phyloP scores from a whole-genome alignment of 768 basidiomycete genomes.

The Tulasnella calospora region DNA sequence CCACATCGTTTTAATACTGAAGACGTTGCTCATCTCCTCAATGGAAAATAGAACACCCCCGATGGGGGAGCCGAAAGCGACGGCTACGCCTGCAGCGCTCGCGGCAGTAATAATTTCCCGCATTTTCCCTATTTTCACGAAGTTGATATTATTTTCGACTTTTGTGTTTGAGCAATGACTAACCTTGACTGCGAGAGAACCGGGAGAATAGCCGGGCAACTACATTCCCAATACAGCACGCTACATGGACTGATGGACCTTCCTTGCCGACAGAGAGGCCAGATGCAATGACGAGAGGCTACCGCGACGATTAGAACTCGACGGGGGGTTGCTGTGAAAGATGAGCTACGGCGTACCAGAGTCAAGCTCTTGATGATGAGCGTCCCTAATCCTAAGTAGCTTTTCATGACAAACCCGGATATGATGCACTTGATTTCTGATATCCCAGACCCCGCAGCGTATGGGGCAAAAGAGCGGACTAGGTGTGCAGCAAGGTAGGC shows the following conservation, averaged over 20 bases:
- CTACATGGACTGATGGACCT: constrained; percentile 96
- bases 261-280: constrained; percentile 97
- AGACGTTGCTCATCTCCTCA: constrained; percentile 99
- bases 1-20: constrained; percentile 99
- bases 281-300: constrained; percentile 97
- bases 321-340: not conserved
- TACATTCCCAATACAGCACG: constrained; percentile 86
- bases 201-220: constrained; percentile 79
- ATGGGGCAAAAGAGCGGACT: constrained; percentile 82
- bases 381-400: constrained; percentile 78
- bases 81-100: constrained; percentile 96
- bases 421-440: constrained; percentile 98
- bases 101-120: constrained; percentile 91
- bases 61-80: constrained; percentile 97
- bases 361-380: constrained; percentile 92
- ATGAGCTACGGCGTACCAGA: constrained; percentile 53
- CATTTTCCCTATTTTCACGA: constrained; percentile 41
- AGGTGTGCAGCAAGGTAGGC: constrained; percentile 84
- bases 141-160: not conserved
- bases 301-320: constrained; percentile 1
- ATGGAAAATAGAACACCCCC: constrained; percentile 97
- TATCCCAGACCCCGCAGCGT: constrained; percentile 96
- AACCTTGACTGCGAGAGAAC: constrained; percentile 85
- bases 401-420: constrained; percentile 95
- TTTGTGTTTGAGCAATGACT: constrained; percentile 32